phyloP scores from a whole-genome alignment of 495 filamentous ascomycete genomes.

The Aeminium ludgeri region DNA sequence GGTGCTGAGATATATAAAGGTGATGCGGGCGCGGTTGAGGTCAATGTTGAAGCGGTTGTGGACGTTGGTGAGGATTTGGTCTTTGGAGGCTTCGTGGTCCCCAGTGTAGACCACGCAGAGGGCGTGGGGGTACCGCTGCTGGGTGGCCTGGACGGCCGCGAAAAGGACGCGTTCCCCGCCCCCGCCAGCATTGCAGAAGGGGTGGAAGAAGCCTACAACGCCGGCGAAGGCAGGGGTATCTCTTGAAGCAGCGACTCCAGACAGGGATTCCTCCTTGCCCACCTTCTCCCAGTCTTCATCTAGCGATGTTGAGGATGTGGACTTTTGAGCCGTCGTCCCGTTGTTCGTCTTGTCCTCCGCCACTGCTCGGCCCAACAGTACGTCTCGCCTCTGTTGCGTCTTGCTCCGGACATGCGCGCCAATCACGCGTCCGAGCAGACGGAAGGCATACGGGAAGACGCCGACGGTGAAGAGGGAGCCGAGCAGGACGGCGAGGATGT shows the following conservation, averaged over 20 bases:
- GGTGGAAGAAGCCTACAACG: constrained; percentile 89
- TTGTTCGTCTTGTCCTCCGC: constrained; percentile 40
- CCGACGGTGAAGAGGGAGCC: constrained; percentile 2
- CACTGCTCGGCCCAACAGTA: constrained; percentile 42
- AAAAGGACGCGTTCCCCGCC: constrained; percentile 93
- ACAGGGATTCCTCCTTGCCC: constrained; percentile 36
- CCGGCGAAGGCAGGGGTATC: constrained; percentile 39
- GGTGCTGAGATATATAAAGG: constrained; percentile 78
- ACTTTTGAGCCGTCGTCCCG: constrained; percentile 20
- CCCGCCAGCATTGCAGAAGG: constrained; percentile 92
- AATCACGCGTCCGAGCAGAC: constrained; percentile 26
- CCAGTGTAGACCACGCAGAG: constrained; percentile 88
- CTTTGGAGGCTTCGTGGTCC: constrained; percentile 72
- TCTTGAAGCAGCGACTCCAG: constrained; percentile 19
- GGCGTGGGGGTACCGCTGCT: constrained; percentile 73
- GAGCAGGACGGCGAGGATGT: constrained; percentile 5
- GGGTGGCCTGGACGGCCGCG: constrained; percentile 85
- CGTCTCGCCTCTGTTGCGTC: constrained; percentile 45
- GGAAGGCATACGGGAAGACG: constrained; percentile 5
- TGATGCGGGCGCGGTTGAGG: constrained; percentile 64
- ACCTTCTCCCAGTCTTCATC: constrained; percentile 68
- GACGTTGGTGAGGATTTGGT: constrained; percentile 59
- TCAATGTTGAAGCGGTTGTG: constrained; percentile 83
- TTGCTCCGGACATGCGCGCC: constrained; percentile 37
- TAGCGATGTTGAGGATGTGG: constrained; percentile 21